Evolutionary conservation across 106 monocot species (phyloP).

Genomic region (Phalaenopsis aphrodite): DNA sequence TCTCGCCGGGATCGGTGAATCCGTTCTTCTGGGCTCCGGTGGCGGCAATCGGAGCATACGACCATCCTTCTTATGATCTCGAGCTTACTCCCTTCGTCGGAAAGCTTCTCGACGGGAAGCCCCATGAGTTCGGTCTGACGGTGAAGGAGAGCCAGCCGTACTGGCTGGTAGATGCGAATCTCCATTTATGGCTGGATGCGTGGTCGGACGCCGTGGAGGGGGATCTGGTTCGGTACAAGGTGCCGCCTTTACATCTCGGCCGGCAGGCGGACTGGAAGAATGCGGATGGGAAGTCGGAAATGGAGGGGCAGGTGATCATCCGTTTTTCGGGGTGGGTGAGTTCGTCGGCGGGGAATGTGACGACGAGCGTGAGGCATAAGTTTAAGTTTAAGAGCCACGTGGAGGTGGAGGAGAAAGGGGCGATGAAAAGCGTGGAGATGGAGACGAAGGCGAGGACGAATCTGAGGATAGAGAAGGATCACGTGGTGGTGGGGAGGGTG

Average conservation of each 20-base stretch:
- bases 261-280: slow-evolving; percentile 7
- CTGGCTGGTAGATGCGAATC: slow-evolving; percentile 37
- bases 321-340: slow-evolving; percentile 34
- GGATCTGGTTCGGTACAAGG: slow-evolving; percentile 16
- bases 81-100: slow-evolving; percentile 45
- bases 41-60: slow-evolving; percentile 32
- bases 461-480: slow-evolving; percentile 13
- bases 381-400: slow-evolving; percentile 27
- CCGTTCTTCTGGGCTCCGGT: slow-evolving; percentile 45
- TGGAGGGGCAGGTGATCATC: slow-evolving; percentile 17
- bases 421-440: slow-evolving; percentile 13
- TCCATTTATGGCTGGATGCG: slow-evolving; percentile 42
- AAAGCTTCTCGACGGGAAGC: slow-evolving; percentile 18
- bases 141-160: slow-evolving; percentile 15
- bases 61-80: slow-evolving; percentile 39
- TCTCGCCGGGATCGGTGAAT: slow-evolving; percentile 36
- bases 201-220: slow-evolving; percentile 14
- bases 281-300: slow-evolving; percentile 26
- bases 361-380: slow-evolving; percentile 15
- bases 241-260: slow-evolving; percentile 2
- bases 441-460: slow-evolving; percentile 22
- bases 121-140: slow-evolving; percentile 21
- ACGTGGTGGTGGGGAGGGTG: slow-evolving; percentile 4
- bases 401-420: slow-evolving; percentile 20
- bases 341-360: slow-evolving; percentile 33